Evolutionary conservation across 139 green algal species (phyloP).

Genomic region (Pleodorina starrii): DNA sequence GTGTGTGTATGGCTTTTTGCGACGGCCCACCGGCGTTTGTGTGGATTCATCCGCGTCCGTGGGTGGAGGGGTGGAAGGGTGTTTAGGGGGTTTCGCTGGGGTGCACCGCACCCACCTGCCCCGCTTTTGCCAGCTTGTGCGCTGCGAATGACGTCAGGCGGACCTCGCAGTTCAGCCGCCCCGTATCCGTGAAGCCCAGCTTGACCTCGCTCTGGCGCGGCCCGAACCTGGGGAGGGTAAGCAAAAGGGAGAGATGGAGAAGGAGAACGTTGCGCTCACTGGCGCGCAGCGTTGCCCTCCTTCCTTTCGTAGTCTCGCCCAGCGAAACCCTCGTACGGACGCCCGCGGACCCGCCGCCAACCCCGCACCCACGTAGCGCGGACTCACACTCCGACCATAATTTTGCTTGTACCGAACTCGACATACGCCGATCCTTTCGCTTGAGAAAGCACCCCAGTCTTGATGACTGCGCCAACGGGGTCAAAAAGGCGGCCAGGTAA

Average conservation of each 20-base stretch:
- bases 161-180: conserved; percentile 77
- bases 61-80: no score
- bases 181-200: conserved; percentile 73
- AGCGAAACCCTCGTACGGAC: no score
- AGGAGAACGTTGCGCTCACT: no score
- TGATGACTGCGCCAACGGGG: conserved; percentile 69
- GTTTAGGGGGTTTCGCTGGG: no score
- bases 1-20: no score
- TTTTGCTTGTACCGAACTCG: conserved; percentile 83
- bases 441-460: conserved; percentile 73
- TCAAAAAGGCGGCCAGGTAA: not conserved
- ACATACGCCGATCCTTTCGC: conserved; percentile 84
- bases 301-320: no score
- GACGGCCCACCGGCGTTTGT: no score
- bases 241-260: not conserved
- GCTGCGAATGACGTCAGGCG: conserved; percentile 76
- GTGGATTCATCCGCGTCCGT: no score
- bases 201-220: conserved; percentile 75
- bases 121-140: not conserved
- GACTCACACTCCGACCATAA: conserved; percentile 83
- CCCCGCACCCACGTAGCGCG: no score
- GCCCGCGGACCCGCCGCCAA: no score
- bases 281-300: no score
- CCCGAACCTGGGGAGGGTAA: conserved; percentile 71
- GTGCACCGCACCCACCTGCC: conserved; percentile 49